These are phyloP conservation scores for Dalbergia cultrata DNA, from an alignment of 306 rosid species.

Conservation along the genomic window DNA sequence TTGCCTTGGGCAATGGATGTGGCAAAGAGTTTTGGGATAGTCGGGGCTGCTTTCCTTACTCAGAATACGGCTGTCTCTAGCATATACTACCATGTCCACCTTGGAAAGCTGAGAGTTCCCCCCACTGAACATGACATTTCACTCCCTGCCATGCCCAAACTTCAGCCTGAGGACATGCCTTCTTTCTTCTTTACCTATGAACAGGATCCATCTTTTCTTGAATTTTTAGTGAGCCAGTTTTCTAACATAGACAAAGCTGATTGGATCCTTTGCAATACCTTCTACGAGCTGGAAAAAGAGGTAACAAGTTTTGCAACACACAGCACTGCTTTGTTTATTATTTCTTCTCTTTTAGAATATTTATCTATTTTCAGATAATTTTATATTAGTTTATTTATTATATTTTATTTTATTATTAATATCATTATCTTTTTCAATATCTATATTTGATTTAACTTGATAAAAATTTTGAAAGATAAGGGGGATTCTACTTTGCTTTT, in stretches of 20 bases:
- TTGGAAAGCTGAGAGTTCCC: constrained; percentile 45
- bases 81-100: constrained; percentile 35
- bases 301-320: constrained; percentile 16
- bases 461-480: too few species aligned
- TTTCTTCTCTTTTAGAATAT: too few species aligned
- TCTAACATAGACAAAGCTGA: constrained; percentile 43
- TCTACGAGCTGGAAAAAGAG: constrained; percentile 52
- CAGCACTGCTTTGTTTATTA: too few species aligned
- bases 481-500: neutral
- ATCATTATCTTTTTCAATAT: too few species aligned
- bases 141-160: constrained; percentile 45
- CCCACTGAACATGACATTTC: constrained; percentile 21
- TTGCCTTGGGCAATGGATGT: constrained; percentile 58
- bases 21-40: constrained; percentile 48
- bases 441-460: too few species aligned
- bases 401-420: too few species aligned
- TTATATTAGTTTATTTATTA: too few species aligned
- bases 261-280: constrained; percentile 43
- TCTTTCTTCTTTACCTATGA: constrained; percentile 35
- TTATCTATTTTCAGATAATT: too few species aligned
- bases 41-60: constrained; percentile 42
- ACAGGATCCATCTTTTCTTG: neutral
- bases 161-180: constrained; percentile 43
- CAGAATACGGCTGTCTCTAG: constrained; percentile 43
- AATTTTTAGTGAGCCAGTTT: constrained; percentile 40